Evolutionary conservation across 345 rosid genomes (phyloP), one percentile per base, ranked within the genome.

Genomic region (Rhizophora mangle): DNA sequence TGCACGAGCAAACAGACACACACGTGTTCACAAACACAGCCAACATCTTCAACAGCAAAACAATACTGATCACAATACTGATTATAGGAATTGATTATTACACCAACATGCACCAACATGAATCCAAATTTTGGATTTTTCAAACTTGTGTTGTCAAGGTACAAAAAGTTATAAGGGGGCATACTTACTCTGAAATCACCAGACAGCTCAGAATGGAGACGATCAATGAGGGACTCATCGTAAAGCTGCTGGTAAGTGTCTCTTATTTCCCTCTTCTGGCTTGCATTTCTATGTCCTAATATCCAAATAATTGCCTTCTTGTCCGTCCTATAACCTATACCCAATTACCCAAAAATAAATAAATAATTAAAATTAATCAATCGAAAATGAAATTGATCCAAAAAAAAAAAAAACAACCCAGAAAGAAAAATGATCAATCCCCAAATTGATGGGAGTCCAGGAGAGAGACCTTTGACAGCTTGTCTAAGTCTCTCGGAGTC

Each of bases 291-390:
- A 69, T 74, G 82, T 6, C 99, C 96, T 27, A 95, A 75, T 18
- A 88, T 67, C 75, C 70, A 49, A 73, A 83, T 87, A 24, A 92
- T 47, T 13, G 76, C 87, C 39, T 85, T 84, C 84, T 87, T 96
- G 64, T 92, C 92, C 18, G 93, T 88, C 66, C 96, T 94, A 73
- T 83, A 67, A 68, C 99, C 97, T 95, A 62, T 13, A 72, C 13
- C 62, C 66, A 68, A 70, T 26, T 26, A 47, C 8, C 58, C 66
- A 62, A 62, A 8, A 18, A 68, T 20, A 62, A 8, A 32, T 6
- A 24, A 1, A 46, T 24, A 10, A 65, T 27, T 3, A 27, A 6
- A 60, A 29, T 37, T 32, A 22, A 20, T 15, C 27, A 32, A 30
- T 18, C 36, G 34, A 34, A n/a, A 70, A 70, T 8, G 37, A 54